Percentiles rank a stretch among this genome's conserved stretches.
phyloP scores from a whole-genome alignment of 2,329 filamentous ascomycete genomes.

The Geosmithia flava region DNA sequence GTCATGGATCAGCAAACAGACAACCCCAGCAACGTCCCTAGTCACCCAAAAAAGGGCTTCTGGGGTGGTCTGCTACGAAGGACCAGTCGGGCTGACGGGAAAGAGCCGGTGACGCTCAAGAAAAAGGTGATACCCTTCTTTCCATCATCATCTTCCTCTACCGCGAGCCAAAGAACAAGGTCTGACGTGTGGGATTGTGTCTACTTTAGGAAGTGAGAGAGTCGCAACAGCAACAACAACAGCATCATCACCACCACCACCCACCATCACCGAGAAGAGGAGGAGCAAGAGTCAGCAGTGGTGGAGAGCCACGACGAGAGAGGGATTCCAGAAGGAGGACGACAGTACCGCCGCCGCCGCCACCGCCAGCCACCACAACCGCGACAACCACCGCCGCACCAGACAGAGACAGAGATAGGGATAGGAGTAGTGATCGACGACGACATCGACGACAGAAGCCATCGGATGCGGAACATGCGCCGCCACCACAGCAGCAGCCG shows the following conservation, averaged over 20 bases:
- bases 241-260: background rate
- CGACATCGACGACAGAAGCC: background rate
- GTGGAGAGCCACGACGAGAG: background rate
- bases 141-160: no score
- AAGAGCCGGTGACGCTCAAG: background rate
- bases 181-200: background rate
- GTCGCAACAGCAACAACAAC: background rate
- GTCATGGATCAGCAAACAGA: background rate
- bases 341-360: no score
- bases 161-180: background rate
- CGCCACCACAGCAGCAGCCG: background rate
- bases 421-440: background rate
- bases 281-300: background rate
- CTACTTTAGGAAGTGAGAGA: background rate
- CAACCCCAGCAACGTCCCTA: background rate
- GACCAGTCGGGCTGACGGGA: conserved; percentile 25
- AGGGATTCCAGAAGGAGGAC: background rate
- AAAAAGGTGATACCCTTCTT: background rate
- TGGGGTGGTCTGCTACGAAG: conserved; percentile 36
- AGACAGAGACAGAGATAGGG: background rate
- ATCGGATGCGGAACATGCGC: no score
- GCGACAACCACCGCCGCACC: no score
- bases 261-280: no score
- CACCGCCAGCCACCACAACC: background rate
- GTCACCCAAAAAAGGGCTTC: conserved; percentile 29